phyloP scores from a whole-genome alignment of 768 basidiomycete genomes.

The Fomitopsis serialis region DNA sequence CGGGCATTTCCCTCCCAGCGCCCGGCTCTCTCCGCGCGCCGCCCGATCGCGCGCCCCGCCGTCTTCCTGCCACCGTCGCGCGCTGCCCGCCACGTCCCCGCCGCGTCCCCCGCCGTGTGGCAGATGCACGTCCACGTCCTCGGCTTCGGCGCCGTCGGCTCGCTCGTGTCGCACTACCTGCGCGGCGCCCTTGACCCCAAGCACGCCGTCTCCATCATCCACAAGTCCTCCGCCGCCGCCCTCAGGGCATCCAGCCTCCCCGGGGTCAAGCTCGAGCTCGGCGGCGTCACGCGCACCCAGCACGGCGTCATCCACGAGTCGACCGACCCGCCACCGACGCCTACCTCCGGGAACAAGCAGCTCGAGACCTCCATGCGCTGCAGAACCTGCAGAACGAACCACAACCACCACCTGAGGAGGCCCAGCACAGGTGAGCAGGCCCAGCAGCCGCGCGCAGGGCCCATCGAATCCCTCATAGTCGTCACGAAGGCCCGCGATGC shows the following conservation, averaged over 20 bases:
- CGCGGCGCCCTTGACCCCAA: conserved; percentile 48
- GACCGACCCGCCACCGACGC: no score
- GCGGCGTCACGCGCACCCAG: conserved; percentile 38
- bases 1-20: not conserved
- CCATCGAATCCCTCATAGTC: conserved; percentile 77
- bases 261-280: conserved; percentile 43
- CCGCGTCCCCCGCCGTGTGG: conserved; percentile 1
- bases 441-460: not conserved
- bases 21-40: not conserved
- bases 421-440: not conserved
- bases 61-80: not conserved
- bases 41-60: no score
- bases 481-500: conserved; percentile 75
- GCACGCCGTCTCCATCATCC: conserved; percentile 64
- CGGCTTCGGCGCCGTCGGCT: conserved; percentile 81
- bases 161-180: conserved; percentile 76
- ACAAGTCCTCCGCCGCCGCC: conserved; percentile 44
- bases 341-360: no score
- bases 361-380: not conserved
- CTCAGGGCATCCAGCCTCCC: conserved; percentile 26
- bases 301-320: conserved; percentile 47
- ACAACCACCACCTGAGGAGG: not conserved
- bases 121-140: conserved; percentile 71
- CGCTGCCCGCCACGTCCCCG: not conserved
- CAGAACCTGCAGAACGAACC: not conserved